Conservation (phyloP, 2,329 filamentous ascomycete genomes). For the Claviceps paspali region DNA sequence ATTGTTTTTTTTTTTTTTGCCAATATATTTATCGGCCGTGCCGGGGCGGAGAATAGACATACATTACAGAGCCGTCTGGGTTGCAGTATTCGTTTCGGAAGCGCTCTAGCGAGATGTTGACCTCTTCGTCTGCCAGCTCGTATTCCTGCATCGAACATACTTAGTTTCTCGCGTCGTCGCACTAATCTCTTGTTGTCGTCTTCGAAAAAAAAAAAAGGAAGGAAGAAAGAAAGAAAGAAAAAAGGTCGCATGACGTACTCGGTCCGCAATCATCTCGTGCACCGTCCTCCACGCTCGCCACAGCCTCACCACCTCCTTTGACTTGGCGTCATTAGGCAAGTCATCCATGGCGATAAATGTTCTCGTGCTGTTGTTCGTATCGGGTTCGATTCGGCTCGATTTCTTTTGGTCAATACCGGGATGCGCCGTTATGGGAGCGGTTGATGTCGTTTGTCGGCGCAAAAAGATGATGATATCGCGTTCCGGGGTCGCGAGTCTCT, state of each 20-base stretch:
- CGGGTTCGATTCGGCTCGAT: too few species aligned
- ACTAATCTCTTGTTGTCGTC: too few species aligned
- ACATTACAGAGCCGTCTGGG: slow-evolving; percentile 63
- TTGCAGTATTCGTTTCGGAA: slow-evolving; percentile 62
- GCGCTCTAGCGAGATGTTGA: slow-evolving; percentile 69
- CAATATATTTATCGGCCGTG: too few species aligned
- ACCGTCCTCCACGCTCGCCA: slow-evolving; percentile 92
- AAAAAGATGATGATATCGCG: too few species aligned
- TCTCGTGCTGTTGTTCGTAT: background rate
- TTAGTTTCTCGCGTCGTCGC: too few species aligned
- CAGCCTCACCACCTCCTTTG: slow-evolving; percentile 47
- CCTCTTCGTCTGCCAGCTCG: slow-evolving; percentile 76
- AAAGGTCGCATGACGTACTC: too few species aligned
- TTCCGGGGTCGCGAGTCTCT: too few species aligned
- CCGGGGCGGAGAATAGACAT: slow-evolving; percentile 20
- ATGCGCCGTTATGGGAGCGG: too few species aligned
- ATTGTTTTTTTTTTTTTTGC: background rate
- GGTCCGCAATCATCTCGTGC: slow-evolving; percentile 86
- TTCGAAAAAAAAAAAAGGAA: too few species aligned
- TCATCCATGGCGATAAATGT: slow-evolving; percentile 19
- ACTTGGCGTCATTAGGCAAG: slow-evolving; percentile 33
- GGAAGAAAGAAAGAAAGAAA: too few species aligned
- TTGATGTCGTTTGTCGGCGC: too few species aligned
- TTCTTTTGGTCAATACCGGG: too few species aligned
- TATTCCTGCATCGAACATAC: slow-evolving; percentile 52